These are phyloP conservation scores for Ophiostoma sp. DNA, from an alignment of 2,329 filamentous ascomycete genomes.

Conservation along the genomic window DNA sequence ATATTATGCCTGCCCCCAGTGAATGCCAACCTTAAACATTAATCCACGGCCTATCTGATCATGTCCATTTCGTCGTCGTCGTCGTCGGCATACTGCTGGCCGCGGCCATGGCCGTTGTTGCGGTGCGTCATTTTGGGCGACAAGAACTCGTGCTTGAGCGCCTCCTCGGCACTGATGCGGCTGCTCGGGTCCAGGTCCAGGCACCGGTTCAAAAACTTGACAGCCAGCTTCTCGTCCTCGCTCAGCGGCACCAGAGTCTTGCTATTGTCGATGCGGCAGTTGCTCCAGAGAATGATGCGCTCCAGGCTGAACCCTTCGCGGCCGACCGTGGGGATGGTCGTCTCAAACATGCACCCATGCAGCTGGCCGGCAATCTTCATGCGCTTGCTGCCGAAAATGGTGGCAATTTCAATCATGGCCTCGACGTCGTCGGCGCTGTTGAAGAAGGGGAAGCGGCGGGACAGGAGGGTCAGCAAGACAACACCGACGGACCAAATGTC, in stretches of 20 bases:
- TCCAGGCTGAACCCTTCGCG: conserved; percentile 83
- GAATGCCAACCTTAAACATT: neutral
- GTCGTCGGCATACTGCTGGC: conserved; percentile 31
- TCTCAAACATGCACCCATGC: conserved; percentile 91
- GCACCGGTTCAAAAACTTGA: conserved; percentile 69
- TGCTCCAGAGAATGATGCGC: conserved; percentile 95
- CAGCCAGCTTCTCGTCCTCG: conserved; percentile 68
- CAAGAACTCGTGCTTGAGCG: conserved; percentile 71
- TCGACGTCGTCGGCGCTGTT: conserved; percentile 98
- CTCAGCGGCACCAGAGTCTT: conserved; percentile 49
- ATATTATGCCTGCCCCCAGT: neutral
- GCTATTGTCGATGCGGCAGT: conserved; percentile 61
- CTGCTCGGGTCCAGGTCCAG: conserved; percentile 74
- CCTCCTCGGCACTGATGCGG: conserved; percentile 73
- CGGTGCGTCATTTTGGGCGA: conserved; percentile 28
- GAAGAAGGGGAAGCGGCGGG: conserved; percentile 94
- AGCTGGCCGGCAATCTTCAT: conserved; percentile 82
- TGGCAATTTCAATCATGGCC: conserved; percentile 94
- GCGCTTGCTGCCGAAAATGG: conserved; percentile 81
- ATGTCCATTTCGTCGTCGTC: conserved; percentile 60
- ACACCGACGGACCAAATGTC: conserved; percentile 97
- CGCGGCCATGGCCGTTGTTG: neutral
- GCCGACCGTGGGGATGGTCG: conserved; percentile 86
- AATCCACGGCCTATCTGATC: conserved; percentile 33
- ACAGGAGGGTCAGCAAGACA: conserved; percentile 93